phyloP scores from a whole-genome alignment of 768 basidiomycete genomes.

The Mycena belliarum region DNA sequence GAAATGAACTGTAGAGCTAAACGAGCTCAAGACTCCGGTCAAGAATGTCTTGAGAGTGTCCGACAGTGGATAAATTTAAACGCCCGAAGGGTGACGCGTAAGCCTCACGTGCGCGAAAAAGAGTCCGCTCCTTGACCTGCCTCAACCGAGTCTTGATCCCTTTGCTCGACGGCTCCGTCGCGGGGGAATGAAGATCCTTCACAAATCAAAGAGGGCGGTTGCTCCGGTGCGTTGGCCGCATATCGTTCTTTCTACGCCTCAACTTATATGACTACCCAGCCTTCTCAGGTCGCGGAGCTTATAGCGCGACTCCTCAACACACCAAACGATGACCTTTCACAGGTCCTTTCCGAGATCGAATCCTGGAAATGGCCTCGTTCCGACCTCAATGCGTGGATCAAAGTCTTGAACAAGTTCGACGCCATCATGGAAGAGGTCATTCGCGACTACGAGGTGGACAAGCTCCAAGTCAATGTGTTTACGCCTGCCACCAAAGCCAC shows the following conservation, averaged over 20 bases:
- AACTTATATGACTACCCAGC: conserved; percentile 24
- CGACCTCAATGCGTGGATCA: conserved; percentile 95
- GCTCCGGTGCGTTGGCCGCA: conserved; percentile 58
- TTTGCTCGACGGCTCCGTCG: conserved; percentile 41
- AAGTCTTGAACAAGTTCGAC: conserved; percentile 95
- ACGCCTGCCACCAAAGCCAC: conserved; percentile 71
- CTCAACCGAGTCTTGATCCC: neutral
- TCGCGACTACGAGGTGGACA: conserved; percentile 82
- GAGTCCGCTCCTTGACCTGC: neutral
- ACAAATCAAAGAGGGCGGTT: conserved; percentile 79
- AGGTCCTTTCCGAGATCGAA: conserved; percentile 68
- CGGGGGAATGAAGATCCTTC: conserved; percentile 82
- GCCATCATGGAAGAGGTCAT: conserved; percentile 81
- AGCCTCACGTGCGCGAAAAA: neutral
- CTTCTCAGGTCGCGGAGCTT: conserved; percentile 75
- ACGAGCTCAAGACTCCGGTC: too few relatives aligned
- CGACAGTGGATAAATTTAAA: too few relatives aligned
- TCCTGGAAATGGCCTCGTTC: conserved; percentile 95
- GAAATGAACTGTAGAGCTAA: too few relatives aligned
- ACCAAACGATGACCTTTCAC: conserved; percentile 68
- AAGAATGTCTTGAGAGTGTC: too few relatives aligned
- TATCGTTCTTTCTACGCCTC: conserved; percentile 18
- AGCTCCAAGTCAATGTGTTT: conserved; percentile 80
- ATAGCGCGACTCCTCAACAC: conserved; percentile 69
- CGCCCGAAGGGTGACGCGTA: too few relatives aligned